Conservation (phyloP, 176 grass and related monocot genomes). For the Chrysopogon serrulatus region DNA sequence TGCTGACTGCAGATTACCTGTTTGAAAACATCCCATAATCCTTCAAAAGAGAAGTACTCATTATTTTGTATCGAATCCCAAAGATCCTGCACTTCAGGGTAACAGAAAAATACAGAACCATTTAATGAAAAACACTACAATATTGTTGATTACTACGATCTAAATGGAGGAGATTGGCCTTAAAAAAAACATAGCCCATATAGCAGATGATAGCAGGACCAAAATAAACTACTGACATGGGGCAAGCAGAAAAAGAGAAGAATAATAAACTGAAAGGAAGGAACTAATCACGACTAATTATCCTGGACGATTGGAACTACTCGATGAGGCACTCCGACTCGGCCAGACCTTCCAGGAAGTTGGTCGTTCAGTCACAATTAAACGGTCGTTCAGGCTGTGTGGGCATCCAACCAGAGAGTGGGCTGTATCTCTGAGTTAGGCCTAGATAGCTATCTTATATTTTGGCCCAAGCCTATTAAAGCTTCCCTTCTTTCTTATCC, state of each 20-base stretch:
- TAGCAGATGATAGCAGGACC: neutral
- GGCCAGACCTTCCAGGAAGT: too few relatives aligned
- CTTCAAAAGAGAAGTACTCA: constrained; percentile 83
- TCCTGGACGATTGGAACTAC: too few relatives aligned
- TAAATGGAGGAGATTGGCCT: neutral
- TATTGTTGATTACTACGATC: neutral
- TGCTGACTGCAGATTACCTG: constrained; percentile 48
- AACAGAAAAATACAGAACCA: neutral
- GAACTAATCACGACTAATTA: too few relatives aligned
- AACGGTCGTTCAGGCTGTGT: too few relatives aligned
- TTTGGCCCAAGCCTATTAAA: too few relatives aligned
- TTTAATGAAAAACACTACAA: neutral
- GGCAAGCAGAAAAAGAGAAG: neutral
- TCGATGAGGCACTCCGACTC: too few relatives aligned
- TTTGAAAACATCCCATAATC: constrained; percentile 65
- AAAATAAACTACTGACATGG: neutral
- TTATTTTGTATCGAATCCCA: constrained; percentile 92
- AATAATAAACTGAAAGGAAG: neutral
- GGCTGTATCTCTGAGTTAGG: too few relatives aligned
- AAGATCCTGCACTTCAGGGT: constrained; percentile 54
- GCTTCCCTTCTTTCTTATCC: too few relatives aligned
- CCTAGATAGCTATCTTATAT: too few relatives aligned
- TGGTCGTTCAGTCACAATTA: too few relatives aligned
- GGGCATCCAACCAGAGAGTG: too few relatives aligned
- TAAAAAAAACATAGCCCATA: neutral